These are phyloP conservation scores for Rhizophagus sp. DNA, from an alignment of 192 early-diverging fungal genomes.

Conservation along the genomic window DNA sequence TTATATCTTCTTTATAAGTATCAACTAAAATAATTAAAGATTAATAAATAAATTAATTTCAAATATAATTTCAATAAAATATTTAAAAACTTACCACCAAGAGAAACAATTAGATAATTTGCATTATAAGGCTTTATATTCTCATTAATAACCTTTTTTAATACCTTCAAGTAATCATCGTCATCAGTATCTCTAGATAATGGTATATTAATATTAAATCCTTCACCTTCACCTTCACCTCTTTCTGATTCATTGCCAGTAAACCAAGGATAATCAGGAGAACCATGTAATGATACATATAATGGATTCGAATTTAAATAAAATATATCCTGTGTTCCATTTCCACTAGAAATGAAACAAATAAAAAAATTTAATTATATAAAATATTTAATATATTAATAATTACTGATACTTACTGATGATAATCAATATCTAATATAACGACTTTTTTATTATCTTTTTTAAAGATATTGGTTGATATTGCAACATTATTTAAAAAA, in stretches of 20 bases:
- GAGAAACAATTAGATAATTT: conserved; percentile 59
- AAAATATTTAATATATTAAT: background rate
- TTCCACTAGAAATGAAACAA: conserved; percentile 42
- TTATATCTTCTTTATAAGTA: conserved; percentile 58
- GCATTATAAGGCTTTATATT: conserved; percentile 52
- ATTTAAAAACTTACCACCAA: conserved; percentile 41
- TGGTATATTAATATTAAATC: conserved; percentile 70
- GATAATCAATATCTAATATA: conserved; percentile 59
- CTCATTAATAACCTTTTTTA: conserved; percentile 45
- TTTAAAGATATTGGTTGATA: conserved; percentile 50
- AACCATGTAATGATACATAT: conserved; percentile 63
- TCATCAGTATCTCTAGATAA: conserved; percentile 54
- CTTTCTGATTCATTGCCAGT: conserved; percentile 55
- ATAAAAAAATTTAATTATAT: background rate
- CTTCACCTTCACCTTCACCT: conserved; percentile 61
- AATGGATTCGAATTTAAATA: conserved; percentile 57
- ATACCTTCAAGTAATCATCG: conserved; percentile 53
- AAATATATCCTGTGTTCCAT: conserved; percentile 59
- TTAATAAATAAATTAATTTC: background rate
- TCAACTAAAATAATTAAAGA: conserved; percentile 43
- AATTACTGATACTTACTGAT: conserved; percentile 44
- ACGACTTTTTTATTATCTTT: conserved; percentile 46
- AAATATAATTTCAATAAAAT: background rate
- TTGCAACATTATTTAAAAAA: conserved; percentile 55
- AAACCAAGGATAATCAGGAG: conserved; percentile 65